Evolutionary conservation across 1,284 basidiomycete species (phyloP), one percentile per base, ranked within the genome.

Genomic region (Ustilago trichophora): DNA sequence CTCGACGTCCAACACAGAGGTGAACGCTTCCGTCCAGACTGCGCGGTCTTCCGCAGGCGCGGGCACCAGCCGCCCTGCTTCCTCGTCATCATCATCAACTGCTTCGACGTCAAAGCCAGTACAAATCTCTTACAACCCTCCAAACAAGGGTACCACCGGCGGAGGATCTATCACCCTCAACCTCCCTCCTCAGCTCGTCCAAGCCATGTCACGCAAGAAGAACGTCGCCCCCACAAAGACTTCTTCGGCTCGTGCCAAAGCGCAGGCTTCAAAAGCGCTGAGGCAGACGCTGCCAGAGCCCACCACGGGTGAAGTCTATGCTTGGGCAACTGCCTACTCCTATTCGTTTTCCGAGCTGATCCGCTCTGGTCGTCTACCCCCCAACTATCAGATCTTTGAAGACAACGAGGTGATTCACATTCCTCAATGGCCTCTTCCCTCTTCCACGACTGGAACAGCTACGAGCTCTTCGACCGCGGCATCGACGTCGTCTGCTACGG

Each of bases 331-430:
- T 1, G 76, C 78, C 4, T 57, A 74, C 37, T 64, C 66, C 19
- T 80, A 80, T 44, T 68, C 77, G 25, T 75, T 80, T 27, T 47
- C 58, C 27, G 62, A 60, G 32, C 53, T 80, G 27, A 54, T 73
- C 7, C 35, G 52, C 24, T 69, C 62, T 10, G 72, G 69, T 5
- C 45, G 73, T 0, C 58, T 80, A 24, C 77, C 77, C 0, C 26
- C 43, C 8, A 62, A 63, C 16, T 76, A 72, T 51, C 64, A 58
- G 35, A 63, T 77, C 42, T 59, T 80, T 13, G 76, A 78, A 35
- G 77, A 80, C 31, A 69, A 72, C 40, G 75, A 80, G 40, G 77
- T 78, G 22, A 75, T 80, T 13, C 72, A 80, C 46, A 53, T 80
- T 6, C 77, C 77, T 3, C 49, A 59, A 9, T 78, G 77, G 78